Base-by-base conservation (phyloP, 2,329 filamentous ascomycete species). In the Diplodia scrobiculata region DNA sequence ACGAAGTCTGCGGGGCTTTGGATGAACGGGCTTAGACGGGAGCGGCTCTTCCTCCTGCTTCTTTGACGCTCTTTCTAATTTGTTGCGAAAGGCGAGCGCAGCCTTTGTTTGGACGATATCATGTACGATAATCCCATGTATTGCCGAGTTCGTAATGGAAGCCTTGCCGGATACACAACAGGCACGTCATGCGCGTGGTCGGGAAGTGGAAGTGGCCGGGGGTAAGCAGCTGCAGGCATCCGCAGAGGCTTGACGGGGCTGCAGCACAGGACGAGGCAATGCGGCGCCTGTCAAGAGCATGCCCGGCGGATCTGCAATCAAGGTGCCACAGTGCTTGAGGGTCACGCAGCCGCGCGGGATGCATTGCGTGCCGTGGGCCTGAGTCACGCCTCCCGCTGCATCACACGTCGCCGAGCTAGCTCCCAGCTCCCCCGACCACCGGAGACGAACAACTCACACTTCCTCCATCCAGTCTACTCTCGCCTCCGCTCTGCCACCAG, bases 91-190 rank as follows among this genome's bases (percentile, higher is more conserved):
- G 53, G 32, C 19, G 11, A 36, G 55, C 38, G 21, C 60, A 11
- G 48, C 38, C 62, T 34, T 64, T 54, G 60, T 29, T 60, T 60
- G 58, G 34, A 62, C 41, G 58, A 62, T 62, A 62, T 62, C 55
- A 62, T 62, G 58, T 62, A 62, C 58, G 58, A 62, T 62, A 62
- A 62, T 62, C 27, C 58, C 32, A 62, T 62, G 58, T 62, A 62
- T 62, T 62, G 58, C 41, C 21, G 41, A 50, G 25, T 50, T 50
- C 58, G 55, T 60, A 62, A 62, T 62, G 41, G 58, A 27, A 25
- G 27, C 36, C 38, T 59, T 41, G 54, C 25, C 17, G 54, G 55
- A 27, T 19, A 14, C 55, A 48, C 55, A 38, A 10, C 38, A 48
- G 55, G 25, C n/a, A 60, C 55, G 55, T 60, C 58, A 50, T 50